Evolutionary conservation across 495 filamentous ascomycete genomes (phyloP).

Genomic region (Penicillium psychrofluorescens): DNA sequence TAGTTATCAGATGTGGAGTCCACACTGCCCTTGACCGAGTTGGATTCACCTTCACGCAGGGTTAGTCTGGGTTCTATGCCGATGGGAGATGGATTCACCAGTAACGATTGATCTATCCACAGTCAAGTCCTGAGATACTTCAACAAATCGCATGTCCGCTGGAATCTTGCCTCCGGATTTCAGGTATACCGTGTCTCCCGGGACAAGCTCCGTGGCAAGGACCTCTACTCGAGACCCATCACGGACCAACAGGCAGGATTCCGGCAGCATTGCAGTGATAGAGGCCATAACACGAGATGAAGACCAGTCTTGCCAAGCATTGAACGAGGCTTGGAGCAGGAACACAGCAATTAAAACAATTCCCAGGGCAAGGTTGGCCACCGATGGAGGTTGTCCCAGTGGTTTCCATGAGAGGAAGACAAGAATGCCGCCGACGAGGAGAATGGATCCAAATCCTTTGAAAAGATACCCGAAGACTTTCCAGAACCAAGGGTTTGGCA

Average conservation of each 20-base stretch:
- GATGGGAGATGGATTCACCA: slow-evolving; percentile 21
- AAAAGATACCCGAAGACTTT: slow-evolving; percentile 59
- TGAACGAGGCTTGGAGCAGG: slow-evolving; percentile 62
- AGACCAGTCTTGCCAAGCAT: slow-evolving; percentile 57
- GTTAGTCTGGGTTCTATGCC: too few relatives aligned
- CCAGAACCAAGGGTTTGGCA: slow-evolving; percentile 42
- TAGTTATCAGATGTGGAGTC: slow-evolving; percentile 59
- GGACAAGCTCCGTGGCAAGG: slow-evolving; percentile 49
- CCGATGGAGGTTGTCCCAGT: slow-evolving; percentile 55
- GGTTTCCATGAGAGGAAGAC: slow-evolving; percentile 66
- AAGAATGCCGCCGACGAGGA: slow-evolving; percentile 54
- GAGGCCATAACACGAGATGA: slow-evolving; percentile 56
- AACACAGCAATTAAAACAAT: slow-evolving; percentile 60
- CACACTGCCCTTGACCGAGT: slow-evolving; percentile 46
- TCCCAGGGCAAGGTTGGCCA: slow-evolving; percentile 59
- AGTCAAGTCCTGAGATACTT: slow-evolving; percentile 53
- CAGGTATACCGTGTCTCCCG: slow-evolving; percentile 57
- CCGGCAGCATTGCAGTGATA: slow-evolving; percentile 61
- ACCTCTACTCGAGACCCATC: slow-evolving; percentile 40
- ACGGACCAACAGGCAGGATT: slow-evolving; percentile 49
- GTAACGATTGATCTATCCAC: slow-evolving; percentile 66
- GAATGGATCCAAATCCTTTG: slow-evolving; percentile 59
- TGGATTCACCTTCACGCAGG: slow-evolving; percentile 43
- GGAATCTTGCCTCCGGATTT: slow-evolving; percentile 61
- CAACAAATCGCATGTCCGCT: slow-evolving; percentile 60